phyloP scores from a whole-genome alignment of 2,329 filamentous ascomycete species.

The Colletotrichum higginsianum region DNA sequence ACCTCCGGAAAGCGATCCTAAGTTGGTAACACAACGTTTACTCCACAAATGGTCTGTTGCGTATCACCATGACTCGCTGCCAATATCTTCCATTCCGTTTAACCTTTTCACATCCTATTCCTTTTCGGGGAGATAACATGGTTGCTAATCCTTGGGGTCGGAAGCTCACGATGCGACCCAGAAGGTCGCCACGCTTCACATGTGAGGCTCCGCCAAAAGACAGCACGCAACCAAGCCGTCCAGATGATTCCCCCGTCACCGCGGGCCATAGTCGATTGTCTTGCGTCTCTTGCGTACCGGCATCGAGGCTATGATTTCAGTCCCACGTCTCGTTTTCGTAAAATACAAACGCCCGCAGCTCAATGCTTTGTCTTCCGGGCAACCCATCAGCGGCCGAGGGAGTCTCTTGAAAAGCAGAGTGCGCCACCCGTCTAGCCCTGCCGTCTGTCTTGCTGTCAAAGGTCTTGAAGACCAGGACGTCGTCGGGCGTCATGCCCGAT shows the following conservation, averaged over 20 bases:
- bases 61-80: too few species aligned
- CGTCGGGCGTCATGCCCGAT: background rate
- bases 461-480: background rate
- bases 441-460: background rate
- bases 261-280: background rate
- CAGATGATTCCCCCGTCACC: background rate
- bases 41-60: too few species aligned
- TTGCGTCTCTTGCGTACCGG: background rate
- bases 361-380: background rate
- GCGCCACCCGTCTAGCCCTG: background rate
- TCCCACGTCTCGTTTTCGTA: background rate
- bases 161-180: background rate
- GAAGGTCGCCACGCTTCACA: background rate
- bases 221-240: background rate
- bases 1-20: too few species aligned
- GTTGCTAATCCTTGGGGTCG: too few species aligned
- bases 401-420: background rate
- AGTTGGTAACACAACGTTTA: too few species aligned
- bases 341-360: background rate
- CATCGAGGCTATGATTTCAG: background rate
- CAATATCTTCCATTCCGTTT: too few species aligned
- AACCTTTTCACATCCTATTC: too few species aligned
- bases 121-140: too few species aligned
- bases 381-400: background rate
- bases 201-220: background rate